A percentile compares a stretch with the other conserved stretches of the same genome.
Evolutionary conservation across 495 filamentous ascomycete species (phyloP).

Genomic region (Tuber indicum): DNA sequence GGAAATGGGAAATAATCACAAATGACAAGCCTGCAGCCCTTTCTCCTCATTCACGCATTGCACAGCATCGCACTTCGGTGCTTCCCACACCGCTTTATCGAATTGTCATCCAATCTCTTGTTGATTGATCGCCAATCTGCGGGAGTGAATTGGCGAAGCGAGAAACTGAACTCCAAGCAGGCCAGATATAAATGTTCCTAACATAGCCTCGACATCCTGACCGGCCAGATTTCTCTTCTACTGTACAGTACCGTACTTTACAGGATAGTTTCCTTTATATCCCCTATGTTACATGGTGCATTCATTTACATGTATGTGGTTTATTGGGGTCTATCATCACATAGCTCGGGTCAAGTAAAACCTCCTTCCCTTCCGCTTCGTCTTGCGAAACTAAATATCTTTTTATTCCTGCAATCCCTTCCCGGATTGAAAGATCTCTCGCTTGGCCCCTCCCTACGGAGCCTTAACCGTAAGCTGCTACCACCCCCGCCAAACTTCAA

Average conservation of each 20-base stretch:
- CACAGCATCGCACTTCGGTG: not conserved
- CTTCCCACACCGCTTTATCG: not conserved
- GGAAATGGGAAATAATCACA: not conserved
- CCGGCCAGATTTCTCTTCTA: not conserved
- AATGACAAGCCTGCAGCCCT: not conserved
- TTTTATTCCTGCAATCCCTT: not conserved
- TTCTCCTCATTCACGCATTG: not conserved
- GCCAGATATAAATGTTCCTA: not conserved
- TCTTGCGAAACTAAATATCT: not conserved
- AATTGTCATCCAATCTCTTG: not conserved
- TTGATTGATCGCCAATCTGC: not conserved
- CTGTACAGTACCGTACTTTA: too few species aligned
- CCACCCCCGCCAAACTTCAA: not conserved
- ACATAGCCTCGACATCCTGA: not conserved
- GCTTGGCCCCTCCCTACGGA: not conserved
- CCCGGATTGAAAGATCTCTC: not conserved
- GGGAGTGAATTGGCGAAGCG: not conserved
- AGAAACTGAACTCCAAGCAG: not conserved
- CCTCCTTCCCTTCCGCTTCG: not conserved
- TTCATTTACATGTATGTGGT: not conserved
- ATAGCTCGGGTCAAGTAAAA: not conserved
- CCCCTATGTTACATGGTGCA: not conserved
- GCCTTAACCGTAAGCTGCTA: not conserved
- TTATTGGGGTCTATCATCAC: not conserved
- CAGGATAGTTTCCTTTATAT: not conserved